phyloP scores from a whole-genome alignment of 78 protist genomes.

The Dictyostelium firmibasis region DNA sequence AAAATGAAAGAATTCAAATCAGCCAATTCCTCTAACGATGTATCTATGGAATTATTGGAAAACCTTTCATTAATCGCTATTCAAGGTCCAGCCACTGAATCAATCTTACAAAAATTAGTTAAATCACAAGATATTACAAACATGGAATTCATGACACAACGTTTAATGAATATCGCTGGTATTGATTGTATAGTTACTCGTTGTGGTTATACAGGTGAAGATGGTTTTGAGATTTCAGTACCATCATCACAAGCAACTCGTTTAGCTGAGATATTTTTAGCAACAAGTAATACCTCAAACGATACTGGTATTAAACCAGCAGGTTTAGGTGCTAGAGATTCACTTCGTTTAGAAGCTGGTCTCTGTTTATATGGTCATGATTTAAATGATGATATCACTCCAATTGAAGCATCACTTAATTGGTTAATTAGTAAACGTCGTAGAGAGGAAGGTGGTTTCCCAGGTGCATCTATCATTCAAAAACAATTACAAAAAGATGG shows the following conservation, averaged over 20 bases:
- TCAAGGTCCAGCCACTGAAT: constrained; percentile 95
- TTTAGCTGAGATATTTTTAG: constrained; percentile 76
- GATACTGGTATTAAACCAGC: constrained; percentile 78
- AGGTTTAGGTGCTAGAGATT: constrained; percentile 98
- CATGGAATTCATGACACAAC: constrained; percentile 87
- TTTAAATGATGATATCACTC: constrained; percentile 88
- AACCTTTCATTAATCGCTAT: constrained; percentile 85
- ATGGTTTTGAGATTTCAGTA: constrained; percentile 97
- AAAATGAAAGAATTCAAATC: constrained; percentile 45
- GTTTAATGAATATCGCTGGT: neutral
- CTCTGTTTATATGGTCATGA: constrained; percentile 98
- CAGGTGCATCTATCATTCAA: constrained; percentile 90
- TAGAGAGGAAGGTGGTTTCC: constrained; percentile 92
- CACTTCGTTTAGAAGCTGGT: constrained; percentile 98
- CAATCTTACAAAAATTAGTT: neutral
- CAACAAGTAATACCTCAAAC: neutral
- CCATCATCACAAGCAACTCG: constrained; percentile 21
- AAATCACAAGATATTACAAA: neutral
- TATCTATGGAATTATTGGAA: constrained; percentile 54
- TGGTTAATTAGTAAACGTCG: constrained; percentile 93
- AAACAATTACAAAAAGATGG: constrained; percentile 85
- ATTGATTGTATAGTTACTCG: constrained; percentile 52
- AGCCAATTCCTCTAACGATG: neutral
- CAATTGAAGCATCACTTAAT: constrained; percentile 90
- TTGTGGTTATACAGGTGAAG: constrained; percentile 99